Evolutionary conservation across 2,329 filamentous ascomycete genomes (phyloP), one percentile per base, ranked within the genome.

Genomic region (Scopulariopsis brevicaulis): DNA sequence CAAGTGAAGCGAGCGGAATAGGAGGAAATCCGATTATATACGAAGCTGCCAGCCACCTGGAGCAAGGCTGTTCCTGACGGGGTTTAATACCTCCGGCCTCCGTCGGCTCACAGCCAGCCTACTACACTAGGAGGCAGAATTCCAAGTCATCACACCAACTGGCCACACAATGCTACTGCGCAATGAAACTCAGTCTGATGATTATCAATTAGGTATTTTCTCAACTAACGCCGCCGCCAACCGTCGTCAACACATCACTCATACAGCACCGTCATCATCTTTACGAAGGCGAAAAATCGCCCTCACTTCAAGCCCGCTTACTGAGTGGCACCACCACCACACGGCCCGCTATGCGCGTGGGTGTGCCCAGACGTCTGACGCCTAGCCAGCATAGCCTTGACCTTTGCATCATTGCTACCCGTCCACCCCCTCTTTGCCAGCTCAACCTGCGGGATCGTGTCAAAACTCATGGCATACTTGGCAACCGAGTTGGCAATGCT

Each of bases 401-500:
- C 62, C 56, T 66, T 62, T 59, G 64, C 63, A 4, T 67, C 65
- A 4, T 62, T 62, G 48, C 71, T 68, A 8, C 64, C 68, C 18
- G 60, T 66, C 62, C 67, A 68, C 24, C 68, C 59, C 53, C 69
- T 63, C 59, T 67, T 65, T 53, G 59, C 59, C 48, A 64, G 60
- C 64, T 62, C 63, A 55, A 62, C 68, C 24, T 60, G 48, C 12
- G 68, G 67, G n/a, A 74, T 62, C 4, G 64, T 61, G 55, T 71
- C 69, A 54, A 67, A 74, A 64, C 70, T 73, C 57, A 65, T 60
- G 46, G 73, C 71, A 59, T 74, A 75, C 63, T 68, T 70, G 61
- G 73, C 71, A 8, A 74, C 71, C 18, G 69, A 68, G 66, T 74
- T 65, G 37, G 72, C 72, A 40, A 74, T 73, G 37, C 67, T 69